These are phyloP conservation scores for Trichosporon inkin DNA, from an alignment of 1,284 basidiomycete genomes.

Conservation along the genomic window DNA sequence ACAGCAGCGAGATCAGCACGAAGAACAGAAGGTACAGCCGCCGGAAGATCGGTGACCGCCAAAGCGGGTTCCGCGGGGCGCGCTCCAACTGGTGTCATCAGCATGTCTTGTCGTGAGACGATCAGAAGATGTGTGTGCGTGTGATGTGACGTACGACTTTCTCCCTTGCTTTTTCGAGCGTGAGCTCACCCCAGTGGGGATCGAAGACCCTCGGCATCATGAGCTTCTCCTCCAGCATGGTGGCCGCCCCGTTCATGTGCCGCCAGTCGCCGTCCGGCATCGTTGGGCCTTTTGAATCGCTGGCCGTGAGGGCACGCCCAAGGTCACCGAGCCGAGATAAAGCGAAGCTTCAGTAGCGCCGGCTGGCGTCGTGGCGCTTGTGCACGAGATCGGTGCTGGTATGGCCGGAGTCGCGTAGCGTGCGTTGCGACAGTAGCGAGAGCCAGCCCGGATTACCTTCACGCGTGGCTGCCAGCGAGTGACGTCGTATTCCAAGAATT, in stretches of 20 bases:
- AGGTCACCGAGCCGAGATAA: too few species aligned
- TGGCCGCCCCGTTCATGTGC: not conserved
- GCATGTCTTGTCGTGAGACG: not conserved
- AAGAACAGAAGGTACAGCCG: slow-evolving; percentile 37
- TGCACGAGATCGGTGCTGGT: too few species aligned
- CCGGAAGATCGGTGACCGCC: slow-evolving; percentile 36
- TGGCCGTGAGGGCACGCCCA: not conserved
- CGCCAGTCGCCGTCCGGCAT: slow-evolving; percentile 4
- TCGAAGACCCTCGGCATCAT: slow-evolving; percentile 5
- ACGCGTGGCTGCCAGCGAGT: too few species aligned
- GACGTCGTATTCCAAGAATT: not conserved
- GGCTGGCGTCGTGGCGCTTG: too few species aligned
- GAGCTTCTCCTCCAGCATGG: not conserved
- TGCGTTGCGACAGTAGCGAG: not conserved
- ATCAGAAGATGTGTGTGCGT: not conserved
- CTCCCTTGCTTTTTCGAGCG: slow-evolving; percentile 1
- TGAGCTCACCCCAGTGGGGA: slow-evolving; percentile 18
- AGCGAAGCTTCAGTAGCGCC: too few species aligned
- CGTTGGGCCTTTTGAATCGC: not conserved
- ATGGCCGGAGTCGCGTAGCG: too few species aligned
- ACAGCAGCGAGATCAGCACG: slow-evolving; percentile 30
- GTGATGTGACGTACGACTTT: not conserved
- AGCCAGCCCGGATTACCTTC: not conserved
- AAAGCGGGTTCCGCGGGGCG: slow-evolving; percentile 31
- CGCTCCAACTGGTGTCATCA: slow-evolving; percentile 22